These are phyloP conservation scores for Xylaria sp. DNA, from an alignment of 2,329 filamentous ascomycete genomes.

Conservation along the genomic window DNA sequence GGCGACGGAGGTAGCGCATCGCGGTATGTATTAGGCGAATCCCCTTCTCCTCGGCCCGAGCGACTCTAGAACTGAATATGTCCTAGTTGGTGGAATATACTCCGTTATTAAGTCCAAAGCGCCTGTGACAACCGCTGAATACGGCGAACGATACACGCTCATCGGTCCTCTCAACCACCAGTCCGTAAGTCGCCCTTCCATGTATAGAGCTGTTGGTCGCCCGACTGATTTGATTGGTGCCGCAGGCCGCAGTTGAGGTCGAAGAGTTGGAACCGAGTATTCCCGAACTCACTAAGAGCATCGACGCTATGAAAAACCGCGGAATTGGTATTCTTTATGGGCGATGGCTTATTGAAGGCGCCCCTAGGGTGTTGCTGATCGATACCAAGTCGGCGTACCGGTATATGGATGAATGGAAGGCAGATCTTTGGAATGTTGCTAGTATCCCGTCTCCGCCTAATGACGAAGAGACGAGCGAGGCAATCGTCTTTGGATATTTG, in stretches of 20 bases:
- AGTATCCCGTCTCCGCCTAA: slow-evolving; percentile 91
- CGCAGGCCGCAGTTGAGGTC: slow-evolving; percentile 92
- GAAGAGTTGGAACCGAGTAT: slow-evolving; percentile 87
- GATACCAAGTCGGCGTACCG: slow-evolving; percentile 92
- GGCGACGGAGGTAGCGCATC: slow-evolving; percentile 95
- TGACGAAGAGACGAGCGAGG: slow-evolving; percentile 95
- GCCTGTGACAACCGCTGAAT: slow-evolving; percentile 94
- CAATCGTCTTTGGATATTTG: slow-evolving; percentile 95
- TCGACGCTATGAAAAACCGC: slow-evolving; percentile 89
- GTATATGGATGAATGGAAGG: slow-evolving; percentile 95
- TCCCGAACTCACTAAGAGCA: slow-evolving; percentile 77
- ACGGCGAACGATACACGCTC: slow-evolving; percentile 95
- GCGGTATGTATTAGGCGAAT: slow-evolving; percentile 65
- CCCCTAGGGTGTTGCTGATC: slow-evolving; percentile 89
- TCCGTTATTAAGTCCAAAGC: slow-evolving; percentile 99
- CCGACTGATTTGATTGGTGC: slow-evolving; percentile 5
- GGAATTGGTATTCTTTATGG: slow-evolving; percentile 91
- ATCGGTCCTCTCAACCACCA: slow-evolving; percentile 91
- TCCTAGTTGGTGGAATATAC: slow-evolving; percentile 92
- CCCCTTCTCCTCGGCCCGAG: neutral
- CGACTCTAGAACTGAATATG: slow-evolving; percentile 26
- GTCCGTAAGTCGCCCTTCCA: slow-evolving; percentile 62
- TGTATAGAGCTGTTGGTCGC: slow-evolving; percentile 26
- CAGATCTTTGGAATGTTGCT: slow-evolving; percentile 89
- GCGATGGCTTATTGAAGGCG: slow-evolving; percentile 96